A percentile compares a stretch with the other conserved stretches of the same genome.
Evolutionary conservation across 2,329 filamentous ascomycete genomes (phyloP).

Genomic region (Zymoseptoria ardabiliae): DNA sequence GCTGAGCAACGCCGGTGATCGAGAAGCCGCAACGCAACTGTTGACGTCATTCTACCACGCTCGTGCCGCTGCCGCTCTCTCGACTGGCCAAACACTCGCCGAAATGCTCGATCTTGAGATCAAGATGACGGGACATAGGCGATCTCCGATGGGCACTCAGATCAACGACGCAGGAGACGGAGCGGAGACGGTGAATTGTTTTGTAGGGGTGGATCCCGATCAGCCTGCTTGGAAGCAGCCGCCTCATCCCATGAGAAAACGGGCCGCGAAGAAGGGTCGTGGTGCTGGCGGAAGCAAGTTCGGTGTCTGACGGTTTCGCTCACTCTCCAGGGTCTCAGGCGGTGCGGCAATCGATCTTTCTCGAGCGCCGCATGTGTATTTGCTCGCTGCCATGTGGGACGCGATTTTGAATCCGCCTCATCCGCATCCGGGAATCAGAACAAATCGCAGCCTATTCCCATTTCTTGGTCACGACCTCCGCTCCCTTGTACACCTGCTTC

Average conservation of each 20-base stretch:
- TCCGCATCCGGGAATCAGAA: too few relatives aligned
- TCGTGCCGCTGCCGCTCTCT: constrained; percentile 7
- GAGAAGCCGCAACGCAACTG: constrained; percentile 11
- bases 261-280: not conserved
- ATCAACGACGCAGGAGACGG: constrained; percentile 31
- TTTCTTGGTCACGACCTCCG: not conserved
- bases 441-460: not conserved
- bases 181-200: constrained; percentile 31
- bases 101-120: constrained; percentile 12
- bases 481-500: not conserved
- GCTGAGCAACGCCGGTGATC: constrained; percentile 11
- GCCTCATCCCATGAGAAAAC: constrained; percentile 6
- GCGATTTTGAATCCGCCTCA: too few relatives aligned
- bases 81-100: constrained; percentile 8
- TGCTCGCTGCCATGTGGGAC: too few relatives aligned
- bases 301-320: too few relatives aligned
- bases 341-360: too few relatives aligned
- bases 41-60: constrained; percentile 14
- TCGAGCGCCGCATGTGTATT: too few relatives aligned
- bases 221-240: constrained; percentile 17
- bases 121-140: constrained; percentile 10
- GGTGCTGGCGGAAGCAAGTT: not conserved
- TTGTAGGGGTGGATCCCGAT: constrained; percentile 24
- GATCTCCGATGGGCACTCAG: constrained; percentile 7
- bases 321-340: too few relatives aligned